Percentiles rank a stretch among this genome's conserved stretches.
Evolutionary conservation across 331 rosid genomes (phyloP).

Genomic region (Cydonia oblonga): DNA sequence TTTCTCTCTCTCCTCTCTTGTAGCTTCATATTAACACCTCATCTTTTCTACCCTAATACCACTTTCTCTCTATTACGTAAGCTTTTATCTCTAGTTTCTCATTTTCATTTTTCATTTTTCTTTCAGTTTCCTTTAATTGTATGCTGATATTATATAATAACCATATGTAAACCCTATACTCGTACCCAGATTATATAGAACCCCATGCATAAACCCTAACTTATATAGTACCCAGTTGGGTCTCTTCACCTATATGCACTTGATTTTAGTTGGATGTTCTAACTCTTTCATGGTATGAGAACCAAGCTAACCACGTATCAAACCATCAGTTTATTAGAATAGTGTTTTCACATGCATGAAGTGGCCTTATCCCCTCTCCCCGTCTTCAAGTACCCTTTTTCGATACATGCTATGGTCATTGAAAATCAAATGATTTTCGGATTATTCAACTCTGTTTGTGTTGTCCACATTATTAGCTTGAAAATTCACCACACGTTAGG

Average conservation of each 20-base stretch:
- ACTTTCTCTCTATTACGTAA: constrained; percentile 40
- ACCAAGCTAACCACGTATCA: neutral
- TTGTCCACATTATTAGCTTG: no score
- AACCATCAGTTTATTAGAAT: neutral
- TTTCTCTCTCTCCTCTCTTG: constrained; percentile 53
- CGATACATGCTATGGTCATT: neutral
- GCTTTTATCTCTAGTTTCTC: neutral
- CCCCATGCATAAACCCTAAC: neutral
- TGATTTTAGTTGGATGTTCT: neutral
- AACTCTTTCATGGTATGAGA: neutral
- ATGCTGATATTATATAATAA: neutral
- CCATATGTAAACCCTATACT: no score
- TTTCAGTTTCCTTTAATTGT: neutral
- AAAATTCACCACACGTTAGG: no score
- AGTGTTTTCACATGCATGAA: neutral
- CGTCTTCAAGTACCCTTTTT: neutral
- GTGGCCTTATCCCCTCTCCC: neutral
- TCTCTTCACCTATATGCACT: neutral
- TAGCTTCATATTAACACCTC: constrained; percentile 37
- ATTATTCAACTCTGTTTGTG: no score
- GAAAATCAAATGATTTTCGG: neutral
- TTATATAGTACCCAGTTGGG: neutral
- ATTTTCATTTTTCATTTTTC: neutral
- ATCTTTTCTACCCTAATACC: constrained; percentile 34
- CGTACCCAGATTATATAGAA: no score